Conservation (phyloP, 805 yeast species). For the Starmera pachycereana region DNA sequence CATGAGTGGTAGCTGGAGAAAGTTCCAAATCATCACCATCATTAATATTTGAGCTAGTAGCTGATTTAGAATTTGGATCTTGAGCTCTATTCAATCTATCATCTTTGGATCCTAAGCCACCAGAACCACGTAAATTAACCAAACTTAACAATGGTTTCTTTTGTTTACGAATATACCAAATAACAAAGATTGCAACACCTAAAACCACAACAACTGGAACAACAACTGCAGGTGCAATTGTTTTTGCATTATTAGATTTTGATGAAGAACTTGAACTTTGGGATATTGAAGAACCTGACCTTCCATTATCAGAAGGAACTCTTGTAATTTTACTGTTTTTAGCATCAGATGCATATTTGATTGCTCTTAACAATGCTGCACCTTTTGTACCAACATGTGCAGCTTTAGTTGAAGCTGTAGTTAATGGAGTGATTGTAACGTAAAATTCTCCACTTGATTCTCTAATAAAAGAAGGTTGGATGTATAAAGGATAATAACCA, state of each 20-base stretch:
- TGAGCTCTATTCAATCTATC: neutral
- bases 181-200: slow-evolving; percentile 19
- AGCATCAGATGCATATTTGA: slow-evolving; percentile 22
- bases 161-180: slow-evolving; percentile 22
- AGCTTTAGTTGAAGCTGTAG: slow-evolving; percentile 24
- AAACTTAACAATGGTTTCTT: slow-evolving; percentile 5
- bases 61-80: neutral
- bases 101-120: neutral
- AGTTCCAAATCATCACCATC: slow-evolving; percentile 13
- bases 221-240: slow-evolving; percentile 32
- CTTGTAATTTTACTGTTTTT: slow-evolving; percentile 19
- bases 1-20: slow-evolving; percentile 14
- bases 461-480: slow-evolving; percentile 19
- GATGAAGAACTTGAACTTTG: slow-evolving; percentile 1
- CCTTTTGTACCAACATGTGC: slow-evolving; percentile 26
- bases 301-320: slow-evolving; percentile 31
- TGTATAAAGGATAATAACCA: slow-evolving; percentile 29
- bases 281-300: slow-evolving; percentile 12
- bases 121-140: neutral
- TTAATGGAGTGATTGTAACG: slow-evolving; percentile 28
- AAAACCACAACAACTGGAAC: slow-evolving; percentile 29
- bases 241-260: slow-evolving; percentile 15
- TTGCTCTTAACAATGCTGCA: slow-evolving; percentile 31
- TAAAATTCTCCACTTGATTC: slow-evolving; percentile 25
- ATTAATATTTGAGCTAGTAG: slow-evolving; percentile 1